Evolutionary conservation across 371 early-diverging fungal species (phyloP), one percentile per base, ranked within the genome.

Genomic region (Mucor velutinosus): DNA sequence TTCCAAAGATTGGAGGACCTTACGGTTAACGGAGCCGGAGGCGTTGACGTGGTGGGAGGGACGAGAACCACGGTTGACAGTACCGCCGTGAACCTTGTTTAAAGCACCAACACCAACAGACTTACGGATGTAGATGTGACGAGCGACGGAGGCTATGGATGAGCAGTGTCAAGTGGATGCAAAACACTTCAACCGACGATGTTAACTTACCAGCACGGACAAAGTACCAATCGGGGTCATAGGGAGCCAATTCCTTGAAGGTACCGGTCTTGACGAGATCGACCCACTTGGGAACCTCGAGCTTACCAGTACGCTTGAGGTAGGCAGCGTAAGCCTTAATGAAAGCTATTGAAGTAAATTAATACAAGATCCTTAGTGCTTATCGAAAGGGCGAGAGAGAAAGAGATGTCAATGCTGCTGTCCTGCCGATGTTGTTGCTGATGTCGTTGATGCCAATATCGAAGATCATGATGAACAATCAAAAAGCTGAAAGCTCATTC

Each of bases 201-300:
- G n/a, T n/a, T n/a, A 37, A 63, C 78, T 69, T 84, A 93, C 93
- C 95, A 71, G 95, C 95, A 75, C 97, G 95, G 67, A 95, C 85
- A 88, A 94, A 98, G 93, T 89, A 98, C 98, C 98, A 98, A 89
- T 98, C 98, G 64, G 94, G 93, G 80, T 98, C 97, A 85, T 94
- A 92, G 51, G 99, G 99, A 76, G 94, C 93, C 62, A 95, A 86
- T 86, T 97, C 97, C 91, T 96, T 97, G 92, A 84, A 87, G 75
- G 94, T 86, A 72, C 89, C 95, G 71, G 97, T 96, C 91, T 98
- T 98, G 86, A 94, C 97, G 72, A 95, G 83, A 81, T 98, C 97
- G 72, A 95, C 94, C 97, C 97, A 97, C 86, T 91, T 93, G 81
- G 97, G 99, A 74, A 98, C 92, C 80, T 94, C 94, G 79, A 98